Percentiles rank a stretch among this genome's conserved stretches.
These are phyloP conservation scores for Daldinia sp. DNA, from an alignment of 2,329 filamentous ascomycete genomes.

Conservation along the genomic window DNA sequence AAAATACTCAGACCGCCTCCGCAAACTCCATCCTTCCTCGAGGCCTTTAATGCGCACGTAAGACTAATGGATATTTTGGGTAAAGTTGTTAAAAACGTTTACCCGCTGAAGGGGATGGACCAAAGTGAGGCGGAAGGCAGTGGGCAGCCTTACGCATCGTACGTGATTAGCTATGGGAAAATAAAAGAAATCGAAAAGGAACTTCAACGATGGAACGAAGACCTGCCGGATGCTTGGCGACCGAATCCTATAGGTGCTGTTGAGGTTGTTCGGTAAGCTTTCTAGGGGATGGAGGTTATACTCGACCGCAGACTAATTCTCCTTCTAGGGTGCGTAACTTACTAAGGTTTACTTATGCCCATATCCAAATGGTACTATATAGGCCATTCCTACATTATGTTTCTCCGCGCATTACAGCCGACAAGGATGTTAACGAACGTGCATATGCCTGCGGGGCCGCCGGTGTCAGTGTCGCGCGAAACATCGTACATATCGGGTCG, in stretches of 20 bases:
- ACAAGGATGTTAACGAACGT: slow-evolving; percentile 72
- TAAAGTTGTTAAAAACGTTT: slow-evolving; percentile 71
- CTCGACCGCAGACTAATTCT: slow-evolving; percentile 32
- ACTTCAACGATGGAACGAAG: slow-evolving; percentile 69
- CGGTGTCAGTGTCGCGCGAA: slow-evolving; percentile 68
- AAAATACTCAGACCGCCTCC: slow-evolving; percentile 63
- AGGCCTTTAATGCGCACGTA: slow-evolving; percentile 72
- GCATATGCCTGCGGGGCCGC: slow-evolving; percentile 77
- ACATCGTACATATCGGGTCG: slow-evolving; percentile 81
- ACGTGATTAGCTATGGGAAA: slow-evolving; percentile 68
- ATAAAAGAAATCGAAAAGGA: slow-evolving; percentile 72
- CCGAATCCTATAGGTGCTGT: slow-evolving; percentile 79
- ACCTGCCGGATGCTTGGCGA: slow-evolving; percentile 77
- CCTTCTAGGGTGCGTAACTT: slow-evolving; percentile 70
- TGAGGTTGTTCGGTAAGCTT: slow-evolving; percentile 75
- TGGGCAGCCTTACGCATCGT: slow-evolving; percentile 56
- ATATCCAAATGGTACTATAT: slow-evolving; percentile 84
- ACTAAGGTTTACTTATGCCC: slow-evolving; percentile 80
- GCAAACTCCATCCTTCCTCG: slow-evolving; percentile 66
- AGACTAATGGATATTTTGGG: slow-evolving; percentile 69
- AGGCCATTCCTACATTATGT: slow-evolving; percentile 86
- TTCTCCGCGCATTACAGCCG: slow-evolving; percentile 67
- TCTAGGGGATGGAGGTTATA: neutral
- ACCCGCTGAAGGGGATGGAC: slow-evolving; percentile 67
- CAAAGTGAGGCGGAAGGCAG: slow-evolving; percentile 54